These are phyloP conservation scores for Brettanomyces naardenensis DNA, from an alignment of 805 yeast species.

Conservation along the genomic window DNA sequence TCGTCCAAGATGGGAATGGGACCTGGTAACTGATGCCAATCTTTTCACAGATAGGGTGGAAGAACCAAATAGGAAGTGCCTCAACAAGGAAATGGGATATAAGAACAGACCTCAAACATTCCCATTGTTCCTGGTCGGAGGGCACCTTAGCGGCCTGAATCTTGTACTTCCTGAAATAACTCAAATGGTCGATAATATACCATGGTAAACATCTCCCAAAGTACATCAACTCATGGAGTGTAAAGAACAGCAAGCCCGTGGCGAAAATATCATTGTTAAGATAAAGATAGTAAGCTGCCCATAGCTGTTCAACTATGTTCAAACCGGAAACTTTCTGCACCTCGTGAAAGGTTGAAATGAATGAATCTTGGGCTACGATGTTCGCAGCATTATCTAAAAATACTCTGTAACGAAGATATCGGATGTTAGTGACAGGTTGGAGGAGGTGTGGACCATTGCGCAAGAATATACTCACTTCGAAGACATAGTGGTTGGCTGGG, in stretches of 20 bases:
- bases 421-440: slow-evolving; percentile 7
- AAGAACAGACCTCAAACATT: slow-evolving; percentile 79
- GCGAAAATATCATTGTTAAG: slow-evolving; percentile 85
- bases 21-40: slow-evolving; percentile 73
- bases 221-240: slow-evolving; percentile 80
- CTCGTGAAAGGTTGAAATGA: slow-evolving; percentile 17
- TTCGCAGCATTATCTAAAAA: slow-evolving; percentile 18
- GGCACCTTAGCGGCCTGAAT: slow-evolving; percentile 85
- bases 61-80: slow-evolving; percentile 94
- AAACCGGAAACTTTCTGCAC: slow-evolving; percentile 26
- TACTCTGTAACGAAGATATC: slow-evolving; percentile 14
- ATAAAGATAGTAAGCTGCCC: slow-evolving; percentile 88
- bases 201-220: slow-evolving; percentile 92
- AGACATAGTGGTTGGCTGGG: no score
- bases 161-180: slow-evolving; percentile 79
- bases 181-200: slow-evolving; percentile 79
- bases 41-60: slow-evolving; percentile 83
- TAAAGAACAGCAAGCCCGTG: slow-evolving; percentile 79
- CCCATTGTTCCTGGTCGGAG: slow-evolving; percentile 79
- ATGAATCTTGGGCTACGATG: slow-evolving; percentile 16
- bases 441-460: no score
- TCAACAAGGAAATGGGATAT: slow-evolving; percentile 87
- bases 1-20: slow-evolving; percentile 70
- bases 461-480: no score
- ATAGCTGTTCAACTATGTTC: slow-evolving; percentile 48